Percentiles rank a stretch among this genome's conserved stretches.
phyloP scores from a whole-genome alignment of 2,329 filamentous ascomycete genomes.

The Fusarium sp. region DNA sequence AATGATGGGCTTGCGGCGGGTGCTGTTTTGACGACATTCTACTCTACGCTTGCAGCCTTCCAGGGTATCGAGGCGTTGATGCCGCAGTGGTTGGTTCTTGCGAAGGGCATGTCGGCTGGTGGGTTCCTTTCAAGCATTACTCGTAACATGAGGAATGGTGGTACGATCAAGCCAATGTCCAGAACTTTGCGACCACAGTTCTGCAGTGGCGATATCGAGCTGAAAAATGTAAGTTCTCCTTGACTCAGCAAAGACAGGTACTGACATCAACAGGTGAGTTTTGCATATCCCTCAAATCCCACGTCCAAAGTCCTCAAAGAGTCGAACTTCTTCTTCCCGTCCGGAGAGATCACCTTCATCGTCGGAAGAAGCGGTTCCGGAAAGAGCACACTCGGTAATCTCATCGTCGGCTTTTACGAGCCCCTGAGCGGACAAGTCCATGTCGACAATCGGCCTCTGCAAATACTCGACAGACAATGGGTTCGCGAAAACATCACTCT shows the following conservation, averaged over 20 bases:
- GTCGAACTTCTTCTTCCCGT: constrained; percentile 75
- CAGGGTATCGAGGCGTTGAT: constrained; percentile 79
- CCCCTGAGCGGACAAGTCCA: constrained; percentile 72
- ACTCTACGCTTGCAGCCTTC: constrained; percentile 80
- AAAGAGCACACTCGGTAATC: constrained; percentile 87
- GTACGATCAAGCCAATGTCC: neutral
- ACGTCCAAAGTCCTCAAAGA: constrained; percentile 68
- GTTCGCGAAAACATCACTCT: constrained; percentile 81
- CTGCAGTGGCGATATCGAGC: constrained; percentile 72
- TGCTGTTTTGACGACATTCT: constrained; percentile 84
- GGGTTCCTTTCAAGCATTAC: constrained; percentile 66
- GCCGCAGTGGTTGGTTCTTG: constrained; percentile 80
- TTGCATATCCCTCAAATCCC: constrained; percentile 81
- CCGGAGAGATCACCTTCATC: constrained; percentile 80
- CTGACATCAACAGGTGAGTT: constrained; percentile 70
- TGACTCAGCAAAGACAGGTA: accelerated
- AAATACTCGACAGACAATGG: constrained; percentile 75
- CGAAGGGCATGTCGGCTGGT: constrained; percentile 82
- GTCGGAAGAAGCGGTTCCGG: constrained; percentile 90
- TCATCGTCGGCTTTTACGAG: constrained; percentile 82
- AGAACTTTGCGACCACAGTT: constrained; percentile 47
- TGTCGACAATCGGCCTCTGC: constrained; percentile 73
- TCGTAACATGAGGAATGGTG: constrained; percentile 34
- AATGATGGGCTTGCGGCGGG: constrained; percentile 69
- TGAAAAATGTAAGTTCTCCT: constrained; percentile 6